phyloP scores from a whole-genome alignment of 306 rosid genomes.

The Cucurbita maxima region DNA sequence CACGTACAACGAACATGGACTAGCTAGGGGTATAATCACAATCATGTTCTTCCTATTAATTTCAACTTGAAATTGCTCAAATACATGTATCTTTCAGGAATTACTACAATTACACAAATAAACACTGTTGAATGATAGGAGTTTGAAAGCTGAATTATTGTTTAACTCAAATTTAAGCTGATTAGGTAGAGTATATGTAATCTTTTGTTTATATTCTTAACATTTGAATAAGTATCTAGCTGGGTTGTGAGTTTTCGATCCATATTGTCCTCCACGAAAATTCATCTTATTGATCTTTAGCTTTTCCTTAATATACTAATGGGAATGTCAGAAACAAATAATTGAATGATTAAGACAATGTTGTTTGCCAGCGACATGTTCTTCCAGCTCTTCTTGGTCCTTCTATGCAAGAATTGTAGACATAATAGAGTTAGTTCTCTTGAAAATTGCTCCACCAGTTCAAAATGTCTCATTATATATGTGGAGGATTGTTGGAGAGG shows the following conservation, averaged over 20 bases:
- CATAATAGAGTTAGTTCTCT: constrained; percentile 33
- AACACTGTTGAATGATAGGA: background rate
- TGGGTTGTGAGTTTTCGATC: constrained; percentile 54
- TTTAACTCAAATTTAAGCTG: background rate
- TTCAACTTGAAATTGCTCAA: background rate
- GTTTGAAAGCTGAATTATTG: background rate
- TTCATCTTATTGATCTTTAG: constrained; percentile 49
- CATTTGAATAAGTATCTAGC: constrained; percentile 6
- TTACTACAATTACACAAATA: background rate
- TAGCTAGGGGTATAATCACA: background rate
- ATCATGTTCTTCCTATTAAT: background rate
- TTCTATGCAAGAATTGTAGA: constrained; percentile 61
- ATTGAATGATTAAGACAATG: constrained; percentile 40
- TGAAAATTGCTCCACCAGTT: constrained; percentile 61
- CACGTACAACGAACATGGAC: background rate
- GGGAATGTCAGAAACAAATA: constrained; percentile 40
- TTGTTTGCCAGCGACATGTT: constrained; percentile 71
- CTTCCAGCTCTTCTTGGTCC: constrained; percentile 72
- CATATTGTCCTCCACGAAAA: constrained; percentile 37
- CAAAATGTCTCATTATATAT: constrained; percentile 40
- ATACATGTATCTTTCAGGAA: background rate
- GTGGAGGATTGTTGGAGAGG: too few species aligned
- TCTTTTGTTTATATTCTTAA: background rate
- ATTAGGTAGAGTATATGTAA: background rate
- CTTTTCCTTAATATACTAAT: constrained; percentile 52